phyloP scores from a whole-genome alignment of 495 filamentous ascomycete genomes.

The Coniosporium apollinis region DNA sequence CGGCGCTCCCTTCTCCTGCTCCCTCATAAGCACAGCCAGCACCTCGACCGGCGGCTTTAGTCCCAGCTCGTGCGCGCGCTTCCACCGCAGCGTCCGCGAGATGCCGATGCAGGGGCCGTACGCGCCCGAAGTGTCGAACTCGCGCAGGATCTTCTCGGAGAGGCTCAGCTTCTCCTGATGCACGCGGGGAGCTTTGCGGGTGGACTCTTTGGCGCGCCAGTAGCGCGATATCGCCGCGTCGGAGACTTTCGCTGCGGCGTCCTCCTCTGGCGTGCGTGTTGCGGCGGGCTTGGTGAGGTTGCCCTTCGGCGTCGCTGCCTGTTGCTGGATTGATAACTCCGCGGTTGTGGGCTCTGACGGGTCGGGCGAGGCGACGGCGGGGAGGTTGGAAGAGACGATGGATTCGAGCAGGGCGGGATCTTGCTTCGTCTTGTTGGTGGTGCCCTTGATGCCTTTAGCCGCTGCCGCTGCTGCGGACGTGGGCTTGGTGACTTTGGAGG shows the following conservation, averaged over 20 bases:
- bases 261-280: constrained; percentile 32
- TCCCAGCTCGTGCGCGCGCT: constrained; percentile 59
- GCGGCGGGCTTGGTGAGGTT: constrained; percentile 20
- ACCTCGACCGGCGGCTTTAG: constrained; percentile 83
- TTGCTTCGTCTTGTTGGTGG: constrained; percentile 30
- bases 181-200: constrained; percentile 40
- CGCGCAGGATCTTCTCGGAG: constrained; percentile 69
- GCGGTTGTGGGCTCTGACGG: constrained; percentile 27
- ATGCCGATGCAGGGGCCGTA: constrained; percentile 91
- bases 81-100: constrained; percentile 67
- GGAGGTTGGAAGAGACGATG: constrained; percentile 16
- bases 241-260: constrained; percentile 42
- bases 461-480: constrained; percentile 23
- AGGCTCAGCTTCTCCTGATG: constrained; percentile 57
- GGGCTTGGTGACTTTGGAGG: constrained; percentile 58
- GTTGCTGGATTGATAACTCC: constrained; percentile 29
- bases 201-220: constrained; percentile 50
- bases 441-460: constrained; percentile 12
- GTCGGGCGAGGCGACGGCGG: constrained; percentile 20
- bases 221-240: constrained; percentile 50
- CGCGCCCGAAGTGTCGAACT: constrained; percentile 76
- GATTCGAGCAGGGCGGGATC: constrained; percentile 26
- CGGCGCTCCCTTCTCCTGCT: constrained; percentile 38
- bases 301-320: constrained; percentile 12
- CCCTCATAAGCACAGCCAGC: constrained; percentile 63